A percentile compares a stretch with the other conserved stretches of the same genome.
These are phyloP conservation scores for Hysterangium stoloniferum DNA, from an alignment of 768 basidiomycete species.

Conservation along the genomic window DNA sequence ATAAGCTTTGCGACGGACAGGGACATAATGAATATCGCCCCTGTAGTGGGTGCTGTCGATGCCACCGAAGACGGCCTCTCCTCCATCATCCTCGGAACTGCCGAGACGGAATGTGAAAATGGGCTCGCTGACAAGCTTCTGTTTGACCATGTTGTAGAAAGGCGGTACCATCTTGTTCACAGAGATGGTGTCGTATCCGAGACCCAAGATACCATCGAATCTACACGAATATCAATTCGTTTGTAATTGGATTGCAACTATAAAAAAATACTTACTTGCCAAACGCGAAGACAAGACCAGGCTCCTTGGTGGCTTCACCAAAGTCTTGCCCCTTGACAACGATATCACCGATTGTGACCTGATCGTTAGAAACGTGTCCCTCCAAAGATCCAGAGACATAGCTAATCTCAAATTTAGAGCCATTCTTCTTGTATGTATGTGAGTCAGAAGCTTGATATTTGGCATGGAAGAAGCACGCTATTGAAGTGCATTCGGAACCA, in stretches of 20 bases:
- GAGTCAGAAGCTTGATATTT: constrained; percentile 84
- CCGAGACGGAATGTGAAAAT: constrained; percentile 96
- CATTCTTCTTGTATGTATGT: constrained; percentile 84
- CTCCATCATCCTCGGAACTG: constrained; percentile 77
- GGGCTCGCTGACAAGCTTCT: constrained; percentile 71
- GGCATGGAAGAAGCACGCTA: constrained; percentile 88
- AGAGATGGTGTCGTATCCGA: constrained; percentile 91
- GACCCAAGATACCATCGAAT: constrained; percentile 93
- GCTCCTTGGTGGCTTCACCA: constrained; percentile 93
- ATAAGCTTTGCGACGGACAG: constrained; percentile 91
- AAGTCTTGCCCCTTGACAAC: constrained; percentile 72
- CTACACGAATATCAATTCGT: constrained; percentile 30
- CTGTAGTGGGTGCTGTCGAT: constrained; percentile 69
- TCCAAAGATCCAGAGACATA: constrained; percentile 97
- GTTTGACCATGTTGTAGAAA: constrained; percentile 87
- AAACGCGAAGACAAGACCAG: constrained; percentile 95
- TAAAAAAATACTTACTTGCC: constrained; percentile 58
- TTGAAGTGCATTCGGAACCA: constrained; percentile 69
- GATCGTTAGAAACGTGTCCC: constrained; percentile 87
- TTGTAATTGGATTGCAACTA: not conserved
- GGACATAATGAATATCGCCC: constrained; percentile 80
- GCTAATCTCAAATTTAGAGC: constrained; percentile 79
- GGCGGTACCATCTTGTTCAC: constrained; percentile 91
- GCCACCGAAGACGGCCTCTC: constrained; percentile 89
- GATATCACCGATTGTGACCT: constrained; percentile 75